These are phyloP conservation scores for Solanum clarkiae DNA, from an alignment of 257 asterid genomes.

Conservation along the genomic window DNA sequence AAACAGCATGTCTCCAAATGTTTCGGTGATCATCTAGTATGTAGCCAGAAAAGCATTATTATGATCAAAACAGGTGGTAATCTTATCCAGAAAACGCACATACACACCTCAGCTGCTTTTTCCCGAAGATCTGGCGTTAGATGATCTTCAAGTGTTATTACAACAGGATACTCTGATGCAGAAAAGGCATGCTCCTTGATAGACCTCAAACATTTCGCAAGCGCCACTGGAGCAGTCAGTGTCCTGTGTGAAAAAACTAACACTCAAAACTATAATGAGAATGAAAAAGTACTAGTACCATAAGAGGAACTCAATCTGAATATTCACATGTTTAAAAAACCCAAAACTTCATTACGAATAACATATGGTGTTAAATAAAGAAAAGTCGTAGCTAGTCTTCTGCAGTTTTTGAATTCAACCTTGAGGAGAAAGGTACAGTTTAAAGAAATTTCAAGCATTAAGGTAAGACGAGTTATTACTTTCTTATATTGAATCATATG, in stretches of 20 bases:
- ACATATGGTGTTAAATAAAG: neutral
- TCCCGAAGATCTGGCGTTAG: slow-evolving; percentile 65
- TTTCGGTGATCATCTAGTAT: slow-evolving; percentile 65
- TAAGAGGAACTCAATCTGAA: neutral
- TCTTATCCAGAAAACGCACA: neutral
- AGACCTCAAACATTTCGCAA: slow-evolving; percentile 67
- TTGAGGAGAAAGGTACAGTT: neutral
- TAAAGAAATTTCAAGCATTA: neutral
- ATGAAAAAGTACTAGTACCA: neutral
- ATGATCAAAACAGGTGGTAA: neutral
- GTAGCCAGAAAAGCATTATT: slow-evolving; percentile 1
- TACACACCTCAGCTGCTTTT: slow-evolving; percentile 55
- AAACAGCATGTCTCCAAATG: slow-evolving; percentile 59
- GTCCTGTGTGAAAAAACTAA: slow-evolving; percentile 31
- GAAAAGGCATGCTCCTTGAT: slow-evolving; percentile 60
- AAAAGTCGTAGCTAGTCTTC: neutral
- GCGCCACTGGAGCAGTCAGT: slow-evolving; percentile 58
- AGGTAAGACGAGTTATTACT: neutral
- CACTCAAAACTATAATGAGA: neutral
- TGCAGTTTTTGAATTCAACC: neutral
- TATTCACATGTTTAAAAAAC: neutral
- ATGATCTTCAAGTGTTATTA: slow-evolving; percentile 77
- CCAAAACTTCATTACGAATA: neutral
- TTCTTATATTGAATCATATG: neutral
- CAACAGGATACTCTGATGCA: slow-evolving; percentile 61